Evolutionary conservation across 306 rosid species (phyloP), one percentile per base, ranked within the genome.

Genomic region (Quercus variabilis): DNA sequence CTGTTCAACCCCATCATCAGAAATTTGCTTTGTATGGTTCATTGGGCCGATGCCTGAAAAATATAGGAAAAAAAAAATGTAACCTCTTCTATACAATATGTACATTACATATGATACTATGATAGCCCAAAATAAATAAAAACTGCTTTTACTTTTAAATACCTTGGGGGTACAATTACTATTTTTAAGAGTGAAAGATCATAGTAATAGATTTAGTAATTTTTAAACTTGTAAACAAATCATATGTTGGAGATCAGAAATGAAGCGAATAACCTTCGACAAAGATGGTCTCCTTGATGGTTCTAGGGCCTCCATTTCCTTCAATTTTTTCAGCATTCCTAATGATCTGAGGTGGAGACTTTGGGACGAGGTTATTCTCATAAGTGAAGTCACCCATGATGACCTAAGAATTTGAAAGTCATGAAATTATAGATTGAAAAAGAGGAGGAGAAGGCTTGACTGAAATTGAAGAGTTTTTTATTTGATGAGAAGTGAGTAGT

Each of bases 291-390:
- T 78, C 74, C 74, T 81, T 81, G 78, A 87, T 79, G 76, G 87
- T 75, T 64, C 90, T 84, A 4, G 62, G 73, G 1, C 86, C 81
- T 18, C 90, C 86, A 41, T 82, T 74, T 52, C 86, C 89, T 52
- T 82, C 75, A 13, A 86, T 1, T 38, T 73, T 69, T 25, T 86
- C 82, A 55, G 65, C 0, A 26, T 75, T 14, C 51, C 74, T 31
- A 10, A 86, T 38, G 17, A 82, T 80, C 12, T 79, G 77, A 5
- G 84, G 82, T 10, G 56, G 77, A 56, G 82, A 71, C 72, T 70
- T 69, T 33, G 90, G 88, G 54, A 84, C 3, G 4, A 87, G 76
- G 26, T 76, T 84, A 71, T 84, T 5, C 9, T 73, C 77, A 25
- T 60, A 79, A 12, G 76, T 79, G 60, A 51, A 81, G 25, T 76